Evolutionary conservation across 306 rosid species (phyloP).

Genomic region (Carpinus viminea): DNA sequence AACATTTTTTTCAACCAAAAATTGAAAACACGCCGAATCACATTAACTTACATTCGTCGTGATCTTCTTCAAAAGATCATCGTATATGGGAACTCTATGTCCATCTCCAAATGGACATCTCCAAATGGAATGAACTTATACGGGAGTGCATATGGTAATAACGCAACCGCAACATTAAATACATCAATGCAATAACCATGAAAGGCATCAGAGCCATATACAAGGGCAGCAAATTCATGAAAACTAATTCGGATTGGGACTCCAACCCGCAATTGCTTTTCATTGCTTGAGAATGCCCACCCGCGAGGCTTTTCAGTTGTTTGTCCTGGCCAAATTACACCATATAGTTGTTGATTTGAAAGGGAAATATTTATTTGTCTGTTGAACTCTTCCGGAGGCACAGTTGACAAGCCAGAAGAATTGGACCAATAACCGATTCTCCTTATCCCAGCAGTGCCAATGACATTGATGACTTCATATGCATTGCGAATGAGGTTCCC

Average conservation of each 20-base stretch:
- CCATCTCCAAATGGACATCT: constrained; percentile 43
- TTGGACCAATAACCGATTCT: constrained; percentile 91
- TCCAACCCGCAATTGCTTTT: constrained; percentile 73
- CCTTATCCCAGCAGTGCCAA: constrained; percentile 58
- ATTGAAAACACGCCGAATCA: too few relatives aligned
- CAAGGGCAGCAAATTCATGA: constrained; percentile 52
- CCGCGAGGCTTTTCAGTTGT: constrained; percentile 73
- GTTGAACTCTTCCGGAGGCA: constrained; percentile 54
- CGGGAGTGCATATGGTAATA: constrained; percentile 32
- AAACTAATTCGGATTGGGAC: constrained; percentile 65
- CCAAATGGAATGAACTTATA: constrained; percentile 30
- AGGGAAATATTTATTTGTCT: constrained; percentile 44
- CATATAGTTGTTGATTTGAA: constrained; percentile 38
- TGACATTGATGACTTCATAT: constrained; percentile 74
- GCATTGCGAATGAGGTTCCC: constrained; percentile 65
- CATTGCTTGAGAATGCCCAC: constrained; percentile 87
- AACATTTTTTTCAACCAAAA: not conserved
- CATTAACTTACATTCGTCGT: constrained; percentile 31
- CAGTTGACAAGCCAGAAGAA: constrained; percentile 63
- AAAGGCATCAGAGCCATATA: constrained; percentile 54
- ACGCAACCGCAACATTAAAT: constrained; percentile 31
- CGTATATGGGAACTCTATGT: constrained; percentile 13
- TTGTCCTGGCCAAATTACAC: constrained; percentile 89
- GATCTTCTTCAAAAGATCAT: constrained; percentile 44
- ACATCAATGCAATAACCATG: constrained; percentile 71